Evolutionary conservation across 768 basidiomycete genomes (phyloP), one percentile per base, ranked within the genome.

Genomic region (Calvatia gigantea): DNA sequence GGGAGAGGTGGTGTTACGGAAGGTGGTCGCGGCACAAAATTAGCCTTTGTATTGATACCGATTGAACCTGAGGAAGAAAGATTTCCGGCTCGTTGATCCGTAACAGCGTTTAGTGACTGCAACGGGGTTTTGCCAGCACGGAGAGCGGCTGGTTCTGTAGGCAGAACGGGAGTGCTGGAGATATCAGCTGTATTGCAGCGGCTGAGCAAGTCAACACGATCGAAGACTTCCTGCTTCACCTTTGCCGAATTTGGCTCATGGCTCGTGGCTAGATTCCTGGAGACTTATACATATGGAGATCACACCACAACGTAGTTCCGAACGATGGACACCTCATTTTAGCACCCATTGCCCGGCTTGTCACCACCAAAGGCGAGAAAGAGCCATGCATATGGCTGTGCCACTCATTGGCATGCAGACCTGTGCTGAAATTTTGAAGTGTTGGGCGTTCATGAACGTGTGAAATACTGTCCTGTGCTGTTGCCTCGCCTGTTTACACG

Each of bases 1-100:
- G 43, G 52, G 19, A 23, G 23, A 32, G 29, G 51, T 41, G 52
- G 52, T 23, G 52, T 33, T 44, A 35, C 23, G 35, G 48, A 27
- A 38, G 43, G n/a, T 12, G 8, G 52, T 19, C 4, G 43, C 17
- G 15, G 19, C 14, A 7, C 9, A 32, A 11, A 23, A 35, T 11
- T 21, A n/a, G 27, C 33, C 27, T 38, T 23, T 35, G 28, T 27
- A n/a, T 41, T 39, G 27, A 51, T 50, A n/a, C 21, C 21, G 6
- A 23, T 43, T 4, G 17, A 43, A 8, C 42, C 27, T 4, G 21
- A 15, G 48, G 15, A 15, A 33, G 17, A 12, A 14, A 14, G 35
- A 11, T 42, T 42, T 21, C 19, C 41, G 41, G 25, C 11, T 21
- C 25, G 19, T 7, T 23, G 41, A 9, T 11, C 19, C 6, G 3